Evolutionary conservation across 2,329 filamentous ascomycete genomes (phyloP).

Genomic region (Plenodomus tracheiphilus): DNA sequence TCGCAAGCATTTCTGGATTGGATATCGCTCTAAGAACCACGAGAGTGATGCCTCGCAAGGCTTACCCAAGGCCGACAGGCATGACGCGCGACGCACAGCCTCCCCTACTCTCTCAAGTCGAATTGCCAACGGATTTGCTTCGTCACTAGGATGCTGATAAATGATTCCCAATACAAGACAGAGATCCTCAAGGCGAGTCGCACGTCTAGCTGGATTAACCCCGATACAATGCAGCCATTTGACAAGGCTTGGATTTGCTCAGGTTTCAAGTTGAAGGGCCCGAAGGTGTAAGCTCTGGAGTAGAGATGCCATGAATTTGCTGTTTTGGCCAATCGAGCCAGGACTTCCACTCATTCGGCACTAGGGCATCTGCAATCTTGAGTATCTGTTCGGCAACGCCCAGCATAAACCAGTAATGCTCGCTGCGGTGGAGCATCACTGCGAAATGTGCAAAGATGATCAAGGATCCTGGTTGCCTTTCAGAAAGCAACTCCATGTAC

Average conservation of each 20-base stretch:
- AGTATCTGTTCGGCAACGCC: slow-evolving; percentile 31
- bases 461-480: slow-evolving; percentile 36
- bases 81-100: too few species aligned
- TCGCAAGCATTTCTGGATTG: slow-evolving; percentile 10
- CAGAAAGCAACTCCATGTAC: slow-evolving; percentile 33
- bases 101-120: too few species aligned
- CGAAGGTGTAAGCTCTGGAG: slow-evolving; percentile 5
- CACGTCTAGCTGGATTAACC: too few species aligned
- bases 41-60: not conserved
- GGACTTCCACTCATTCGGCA: slow-evolving; percentile 29
- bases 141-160: too few species aligned
- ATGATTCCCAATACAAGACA: too few species aligned
- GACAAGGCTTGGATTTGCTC: not conserved
- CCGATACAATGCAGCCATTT: not conserved
- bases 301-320: slow-evolving; percentile 19
- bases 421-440: slow-evolving; percentile 29
- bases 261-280: slow-evolving; percentile 1
- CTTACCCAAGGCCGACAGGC: not conserved
- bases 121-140: too few species aligned
- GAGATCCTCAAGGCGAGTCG: not conserved
- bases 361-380: slow-evolving; percentile 24
- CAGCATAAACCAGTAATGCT: slow-evolving; percentile 30
- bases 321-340: slow-evolving; percentile 36
- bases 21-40: not conserved
- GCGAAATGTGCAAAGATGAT: slow-evolving; percentile 44